Conservation (phyloP, 2,329 filamentous ascomycete genomes). For the Periconia sp. region DNA sequence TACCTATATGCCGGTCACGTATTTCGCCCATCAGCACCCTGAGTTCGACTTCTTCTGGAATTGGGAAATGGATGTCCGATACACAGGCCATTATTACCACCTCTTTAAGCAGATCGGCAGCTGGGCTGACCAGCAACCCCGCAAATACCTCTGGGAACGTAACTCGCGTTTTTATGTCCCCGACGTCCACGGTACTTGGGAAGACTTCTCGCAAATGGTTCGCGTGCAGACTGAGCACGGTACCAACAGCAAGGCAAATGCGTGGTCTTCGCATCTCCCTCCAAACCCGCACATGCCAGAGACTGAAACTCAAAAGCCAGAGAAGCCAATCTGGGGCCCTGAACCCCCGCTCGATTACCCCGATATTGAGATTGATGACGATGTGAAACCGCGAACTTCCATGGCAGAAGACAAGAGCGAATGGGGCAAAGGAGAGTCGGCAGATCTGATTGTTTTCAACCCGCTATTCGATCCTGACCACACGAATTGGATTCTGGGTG, state of each 20-base stretch:
- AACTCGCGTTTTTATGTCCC: slow-evolving; percentile 80
- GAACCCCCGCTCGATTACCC: slow-evolving; percentile 50
- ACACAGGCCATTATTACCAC: slow-evolving; percentile 88
- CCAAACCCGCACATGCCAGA: slow-evolving; percentile 52
- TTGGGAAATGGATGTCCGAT: slow-evolving; percentile 93
- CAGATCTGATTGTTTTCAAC: slow-evolving; percentile 79
- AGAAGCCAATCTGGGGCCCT: slow-evolving; percentile 59
- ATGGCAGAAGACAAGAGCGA: slow-evolving; percentile 62
- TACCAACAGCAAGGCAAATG: slow-evolving; percentile 53
- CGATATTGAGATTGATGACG: slow-evolving; percentile 59
- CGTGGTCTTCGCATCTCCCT: slow-evolving; percentile 49
- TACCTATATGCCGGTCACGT: slow-evolving; percentile 91
- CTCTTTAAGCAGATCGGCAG: slow-evolving; percentile 70
- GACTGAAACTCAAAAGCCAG: slow-evolving; percentile 45
- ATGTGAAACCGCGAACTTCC: slow-evolving; percentile 60
- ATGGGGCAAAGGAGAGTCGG: slow-evolving; percentile 74
- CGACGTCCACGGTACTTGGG: slow-evolving; percentile 71
- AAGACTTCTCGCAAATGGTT: slow-evolving; percentile 72
- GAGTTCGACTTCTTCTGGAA: slow-evolving; percentile 95
- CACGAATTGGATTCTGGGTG: slow-evolving; percentile 75
- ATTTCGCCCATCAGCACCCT: slow-evolving; percentile 86
- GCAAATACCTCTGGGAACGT: slow-evolving; percentile 78
- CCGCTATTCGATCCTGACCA: slow-evolving; percentile 75
- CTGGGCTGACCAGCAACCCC: slow-evolving; percentile 72
- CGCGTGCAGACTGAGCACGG: slow-evolving; percentile 65